Percentiles rank a stretch among this genome's conserved stretches.
Evolutionary conservation across 306 rosid genomes (phyloP).

Genomic region (Mimosa pudica): DNA sequence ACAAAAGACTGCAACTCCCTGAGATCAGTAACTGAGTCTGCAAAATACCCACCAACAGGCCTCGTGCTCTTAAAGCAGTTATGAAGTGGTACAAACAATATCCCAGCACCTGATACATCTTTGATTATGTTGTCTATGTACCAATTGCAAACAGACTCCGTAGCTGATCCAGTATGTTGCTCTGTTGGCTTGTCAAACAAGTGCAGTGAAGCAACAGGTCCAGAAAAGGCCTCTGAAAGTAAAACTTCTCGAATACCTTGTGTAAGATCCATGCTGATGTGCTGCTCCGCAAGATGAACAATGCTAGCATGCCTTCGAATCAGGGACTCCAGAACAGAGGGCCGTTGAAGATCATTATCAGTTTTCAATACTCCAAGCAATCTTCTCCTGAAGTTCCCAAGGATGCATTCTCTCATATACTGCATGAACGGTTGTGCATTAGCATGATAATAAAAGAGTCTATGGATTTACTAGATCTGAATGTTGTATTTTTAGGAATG

Average conservation of each 20-base stretch:
- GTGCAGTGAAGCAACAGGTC: slow-evolving; percentile 95
- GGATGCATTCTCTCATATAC: slow-evolving; percentile 99
- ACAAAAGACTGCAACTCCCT: slow-evolving; percentile 87
- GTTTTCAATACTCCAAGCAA: slow-evolving; percentile 88
- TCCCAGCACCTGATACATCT: slow-evolving; percentile 92
- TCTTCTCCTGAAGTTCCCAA: slow-evolving; percentile 98
- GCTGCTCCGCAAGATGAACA: slow-evolving; percentile 96
- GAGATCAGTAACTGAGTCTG: slow-evolving; percentile 93
- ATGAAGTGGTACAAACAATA: slow-evolving; percentile 88
- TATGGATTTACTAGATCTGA: slow-evolving; percentile 15
- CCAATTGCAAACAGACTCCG: slow-evolving; percentile 93
- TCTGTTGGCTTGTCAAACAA: slow-evolving; percentile 84
- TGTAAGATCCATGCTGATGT: slow-evolving; percentile 95
- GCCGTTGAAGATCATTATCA: slow-evolving; percentile 96
- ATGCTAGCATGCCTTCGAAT: slow-evolving; percentile 84
- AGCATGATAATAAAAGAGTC: slow-evolving; percentile 23
- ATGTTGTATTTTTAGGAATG: slow-evolving; percentile 17
- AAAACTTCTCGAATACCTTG: slow-evolving; percentile 94
- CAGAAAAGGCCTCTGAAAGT: slow-evolving; percentile 86
- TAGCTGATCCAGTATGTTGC: slow-evolving; percentile 88
- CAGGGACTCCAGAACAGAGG: slow-evolving; percentile 84
- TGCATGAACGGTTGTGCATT: slow-evolving; percentile 53
- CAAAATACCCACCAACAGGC: slow-evolving; percentile 99
- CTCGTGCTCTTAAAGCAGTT: slow-evolving; percentile 95
- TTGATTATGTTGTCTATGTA: slow-evolving; percentile 92